These are phyloP conservation scores for Bolboschoenus planiculmis DNA, from an alignment of 176 grass and related monocot species.

Conservation along the genomic window DNA sequence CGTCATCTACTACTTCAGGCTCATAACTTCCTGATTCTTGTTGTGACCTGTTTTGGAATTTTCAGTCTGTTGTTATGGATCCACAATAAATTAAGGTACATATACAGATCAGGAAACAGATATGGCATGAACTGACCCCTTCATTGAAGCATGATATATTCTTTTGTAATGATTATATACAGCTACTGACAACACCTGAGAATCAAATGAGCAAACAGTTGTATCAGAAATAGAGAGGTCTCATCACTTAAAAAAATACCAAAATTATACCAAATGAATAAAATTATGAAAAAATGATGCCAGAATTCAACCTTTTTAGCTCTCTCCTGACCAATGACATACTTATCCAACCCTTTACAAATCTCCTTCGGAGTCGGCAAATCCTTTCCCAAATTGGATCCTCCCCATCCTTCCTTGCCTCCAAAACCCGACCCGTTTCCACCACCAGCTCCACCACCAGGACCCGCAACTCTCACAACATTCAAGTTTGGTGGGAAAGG, in stretches of 20 bases:
- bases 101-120: neutral
- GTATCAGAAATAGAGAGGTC: neutral
- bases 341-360: conserved; percentile 86
- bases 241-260: neutral
- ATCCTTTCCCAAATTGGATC: conserved; percentile 82
- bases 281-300: neutral
- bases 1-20: conserved; percentile 44
- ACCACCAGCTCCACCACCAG: conserved; percentile 52
- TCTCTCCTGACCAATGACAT: conserved; percentile 88
- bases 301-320: conserved; percentile 79
- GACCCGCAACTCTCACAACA: conserved; percentile 60
- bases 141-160: conserved; percentile 75
- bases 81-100: neutral
- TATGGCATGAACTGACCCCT: conserved; percentile 55
- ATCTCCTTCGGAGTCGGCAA: conserved; percentile 95
- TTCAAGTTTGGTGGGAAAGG: conserved; percentile 86
- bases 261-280: neutral
- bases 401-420: conserved; percentile 82
- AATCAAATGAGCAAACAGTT: neutral
- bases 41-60: conserved; percentile 57
- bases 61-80: neutral
- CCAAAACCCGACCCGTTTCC: conserved; percentile 32
- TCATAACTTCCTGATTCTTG: conserved; percentile 60
- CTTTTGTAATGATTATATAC: conserved; percentile 99
- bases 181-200: conserved; percentile 90